These are phyloP conservation scores for Apostasia shenzhenica DNA, from an alignment of 106 monocot genomes.

Conservation along the genomic window DNA sequence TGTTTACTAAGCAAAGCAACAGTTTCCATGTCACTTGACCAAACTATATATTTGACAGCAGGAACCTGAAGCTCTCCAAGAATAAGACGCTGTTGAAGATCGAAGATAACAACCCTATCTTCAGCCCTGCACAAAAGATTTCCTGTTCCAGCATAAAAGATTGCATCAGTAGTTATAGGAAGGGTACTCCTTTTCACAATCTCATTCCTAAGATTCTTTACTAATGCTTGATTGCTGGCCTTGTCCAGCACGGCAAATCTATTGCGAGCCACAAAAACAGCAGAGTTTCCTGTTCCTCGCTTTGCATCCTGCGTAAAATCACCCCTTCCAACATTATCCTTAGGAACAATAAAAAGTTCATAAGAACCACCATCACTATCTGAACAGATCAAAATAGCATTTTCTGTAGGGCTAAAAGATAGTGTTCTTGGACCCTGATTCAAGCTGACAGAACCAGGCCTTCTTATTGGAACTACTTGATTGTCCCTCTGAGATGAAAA, in stretches of 20 bases:
- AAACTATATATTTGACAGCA: slow-evolving; percentile 70
- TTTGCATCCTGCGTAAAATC: slow-evolving; percentile 72
- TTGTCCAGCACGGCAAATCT: slow-evolving; percentile 91
- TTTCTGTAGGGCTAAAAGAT: slow-evolving; percentile 82
- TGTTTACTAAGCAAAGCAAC: slow-evolving; percentile 88
- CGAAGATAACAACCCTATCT: slow-evolving; percentile 70
- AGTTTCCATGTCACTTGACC: slow-evolving; percentile 89
- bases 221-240: slow-evolving; percentile 55
- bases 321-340: slow-evolving; percentile 44
- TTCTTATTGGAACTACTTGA: slow-evolving; percentile 64
- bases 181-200: slow-evolving; percentile 69
- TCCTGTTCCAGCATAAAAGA: slow-evolving; percentile 88
- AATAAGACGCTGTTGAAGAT: slow-evolving; percentile 73
- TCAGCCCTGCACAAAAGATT: slow-evolving; percentile 74
- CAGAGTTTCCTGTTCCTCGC: slow-evolving; percentile 61
- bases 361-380: slow-evolving; percentile 83
- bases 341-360: slow-evolving; percentile 71
- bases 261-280: slow-evolving; percentile 80
- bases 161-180: slow-evolving; percentile 68
- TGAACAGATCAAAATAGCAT: slow-evolving; percentile 74
- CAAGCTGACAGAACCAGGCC: slow-evolving; percentile 69
- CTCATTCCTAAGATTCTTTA: slow-evolving; percentile 87
- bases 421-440: slow-evolving; percentile 69
- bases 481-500: slow-evolving; percentile 67
- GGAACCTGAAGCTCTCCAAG: slow-evolving; percentile 85